phyloP scores from a whole-genome alignment of 2,329 filamentous ascomycete genomes.

The Curvularia spicifera region DNA sequence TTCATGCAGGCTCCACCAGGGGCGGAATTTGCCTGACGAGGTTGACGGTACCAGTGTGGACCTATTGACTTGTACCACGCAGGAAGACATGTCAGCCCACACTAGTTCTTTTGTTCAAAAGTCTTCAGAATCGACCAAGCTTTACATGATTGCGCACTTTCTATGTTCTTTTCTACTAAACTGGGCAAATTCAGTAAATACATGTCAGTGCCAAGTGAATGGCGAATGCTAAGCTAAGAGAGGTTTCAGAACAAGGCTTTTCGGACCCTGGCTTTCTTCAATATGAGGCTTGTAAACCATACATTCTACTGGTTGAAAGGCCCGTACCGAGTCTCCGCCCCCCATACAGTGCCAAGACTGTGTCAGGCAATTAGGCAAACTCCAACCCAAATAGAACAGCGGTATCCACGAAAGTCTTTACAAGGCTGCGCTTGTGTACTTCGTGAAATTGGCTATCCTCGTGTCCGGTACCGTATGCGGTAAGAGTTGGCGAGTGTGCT shows the following conservation, averaged over 20 bases:
- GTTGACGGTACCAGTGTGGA: neutral
- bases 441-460: conserved; percentile 8
- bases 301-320: neutral
- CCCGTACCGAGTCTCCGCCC: neutral
- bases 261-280: neutral
- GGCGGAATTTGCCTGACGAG: neutral
- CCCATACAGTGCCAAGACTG: neutral
- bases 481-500: conserved; percentile 2
- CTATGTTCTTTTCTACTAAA: neutral
- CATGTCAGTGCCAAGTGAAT: neutral
- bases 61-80: neutral
- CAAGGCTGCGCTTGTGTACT: neutral
- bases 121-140: neutral
- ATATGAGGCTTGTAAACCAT: neutral
- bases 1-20: neutral
- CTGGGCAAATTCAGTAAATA: neutral
- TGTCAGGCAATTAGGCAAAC: neutral
- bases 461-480: conserved; percentile 11
- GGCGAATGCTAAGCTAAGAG: neutral
- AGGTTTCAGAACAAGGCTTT: neutral
- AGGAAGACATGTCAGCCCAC: neutral
- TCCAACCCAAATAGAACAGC: neutral
- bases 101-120: neutral
- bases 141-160: neutral
- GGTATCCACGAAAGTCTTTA: neutral